Conservation (phyloP, 2,329 filamentous ascomycete species). For the Anisogramma anomala region DNA sequence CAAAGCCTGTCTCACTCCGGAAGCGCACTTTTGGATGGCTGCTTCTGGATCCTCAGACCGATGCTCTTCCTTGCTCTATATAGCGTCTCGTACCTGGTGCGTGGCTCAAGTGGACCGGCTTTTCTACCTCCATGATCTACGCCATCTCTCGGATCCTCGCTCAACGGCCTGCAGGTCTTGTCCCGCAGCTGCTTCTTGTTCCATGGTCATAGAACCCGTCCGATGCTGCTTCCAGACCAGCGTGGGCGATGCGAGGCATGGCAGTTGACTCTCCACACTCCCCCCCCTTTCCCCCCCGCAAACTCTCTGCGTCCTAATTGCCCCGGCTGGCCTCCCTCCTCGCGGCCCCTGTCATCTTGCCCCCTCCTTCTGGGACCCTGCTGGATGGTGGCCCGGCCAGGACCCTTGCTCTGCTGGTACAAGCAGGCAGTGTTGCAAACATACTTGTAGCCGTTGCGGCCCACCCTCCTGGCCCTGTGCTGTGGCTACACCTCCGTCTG, state of each 20-base stretch:
- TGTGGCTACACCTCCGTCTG: slow-evolving; percentile 17
- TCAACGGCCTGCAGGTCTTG: slow-evolving; percentile 8
- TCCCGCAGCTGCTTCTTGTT: slow-evolving; percentile 6
- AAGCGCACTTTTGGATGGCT: slow-evolving; percentile 4
- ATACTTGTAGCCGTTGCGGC: slow-evolving; percentile 23
- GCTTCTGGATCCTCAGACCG: not conserved
- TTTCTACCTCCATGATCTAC: slow-evolving; percentile 8
- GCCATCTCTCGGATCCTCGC: slow-evolving; percentile 3
- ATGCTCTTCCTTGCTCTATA: not conserved
- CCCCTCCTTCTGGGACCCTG: slow-evolving; percentile 16
- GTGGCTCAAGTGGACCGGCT: not conserved
- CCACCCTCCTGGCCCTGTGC: slow-evolving; percentile 19
- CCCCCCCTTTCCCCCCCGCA: slow-evolving; percentile 4
- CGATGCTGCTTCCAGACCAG: slow-evolving; percentile 10
- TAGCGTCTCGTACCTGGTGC: not conserved
- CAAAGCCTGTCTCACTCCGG: slow-evolving; percentile 3
- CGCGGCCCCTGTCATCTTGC: slow-evolving; percentile 18
- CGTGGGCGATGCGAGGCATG: slow-evolving; percentile 6
- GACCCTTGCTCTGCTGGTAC: slow-evolving; percentile 25
- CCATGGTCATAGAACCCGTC: slow-evolving; percentile 4
- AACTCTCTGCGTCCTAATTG: slow-evolving; percentile 10
- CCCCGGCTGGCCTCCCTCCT: slow-evolving; percentile 18
- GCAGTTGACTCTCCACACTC: slow-evolving; percentile 12
- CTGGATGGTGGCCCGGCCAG: slow-evolving; percentile 10
- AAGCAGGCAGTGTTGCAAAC: slow-evolving; percentile 30